Evolutionary conservation across 140 eudicot species (phyloP), one percentile per base, ranked within the genome.

Genomic region (Oenanthe javanica): DNA sequence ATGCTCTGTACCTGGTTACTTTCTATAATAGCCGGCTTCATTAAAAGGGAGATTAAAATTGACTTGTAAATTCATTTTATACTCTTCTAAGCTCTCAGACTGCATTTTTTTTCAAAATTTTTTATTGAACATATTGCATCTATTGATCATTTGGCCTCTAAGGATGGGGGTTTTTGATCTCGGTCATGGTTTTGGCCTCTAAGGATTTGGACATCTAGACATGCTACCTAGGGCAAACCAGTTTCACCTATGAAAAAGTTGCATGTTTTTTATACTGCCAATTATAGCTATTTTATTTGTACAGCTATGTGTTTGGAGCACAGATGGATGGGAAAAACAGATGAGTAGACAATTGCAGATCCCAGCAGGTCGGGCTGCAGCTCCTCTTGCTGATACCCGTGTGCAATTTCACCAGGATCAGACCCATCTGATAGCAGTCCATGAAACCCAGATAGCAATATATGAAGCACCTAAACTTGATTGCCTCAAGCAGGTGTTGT

Each of bases 291-390:
- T 82, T 7, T 85, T 31, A 46, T 72, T 64, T 82, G 63, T 81
- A 47, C 91, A 92, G 95, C 66, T 92, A 51, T 90, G 97, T 84
- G 93, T 92, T 76, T 92, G 97, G 97, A 90, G 87, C 80, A 81
- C 85, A 15, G 91, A 85, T 71, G 89, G 87, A 15, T 92, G 95
- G 95, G 95, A 92, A 83, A 90, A 90, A 80, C 90, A 85, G 82
- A 80, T 85, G 46, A 87, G 85, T 81, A 87, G 85, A 80, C 84
- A 85, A 76, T 84, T 92, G 86, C 91, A 90, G 83, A 84, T 84
- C 69, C 97, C 97, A 15, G 83, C 84, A 54, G 92, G 97, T 23
- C 90, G 90, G 25, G 82, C 86, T 55, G 84, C 89, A 25, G 84
- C 88, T 57, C 88, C 89, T 59, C 83, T 79, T 77, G 91, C 90